Base-by-base conservation (phyloP, 2,329 filamentous ascomycete genomes). In the Phialophora verrucosa region DNA sequence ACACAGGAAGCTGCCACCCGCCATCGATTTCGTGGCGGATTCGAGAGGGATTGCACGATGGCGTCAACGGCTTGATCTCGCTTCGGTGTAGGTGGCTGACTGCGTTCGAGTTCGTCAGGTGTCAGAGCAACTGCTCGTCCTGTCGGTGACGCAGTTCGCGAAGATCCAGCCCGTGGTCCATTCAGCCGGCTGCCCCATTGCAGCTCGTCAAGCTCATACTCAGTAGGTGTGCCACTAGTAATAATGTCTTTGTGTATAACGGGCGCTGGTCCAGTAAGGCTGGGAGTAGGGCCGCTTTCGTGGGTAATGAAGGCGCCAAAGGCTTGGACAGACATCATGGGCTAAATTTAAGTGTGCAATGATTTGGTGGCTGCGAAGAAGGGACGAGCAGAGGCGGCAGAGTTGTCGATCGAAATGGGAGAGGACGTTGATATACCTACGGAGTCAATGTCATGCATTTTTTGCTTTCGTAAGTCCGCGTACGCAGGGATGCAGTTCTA, bases 1-100 rank as follows among this genome's bases (percentile, higher is more conserved):
- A 90, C 74, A 70, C 89, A 92, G 14, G 85, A 83, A 11, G 86
- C 83, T 10, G 88, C 74, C 29, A 93, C 81, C 38, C 91, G 83
- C 79, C 85, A 93, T 67, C 86, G 88, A 76, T 92, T 93, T 84
- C 87, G 91, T 11, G 83, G 68, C 5, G 75, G 73, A 49, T 67
- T 73, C 17, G 67, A 69, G 31, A 74, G 51, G 12, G 72, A 74
- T 61, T 74, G 71, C 44, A 74, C 51, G 10, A 72, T 32, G 20
- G 74, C 65, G 35, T 75, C 74, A 17, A 70, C 68, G 23, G 70
- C 67, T 57, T 65, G 64, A 47, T 74, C 62, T 62, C 56, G 47
- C 10, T 53, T 62, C 17, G 72, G 71, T 14, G 69, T 70, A 23
- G 69, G 12, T 31, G 72, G 70, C 50, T 69, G 67, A 59, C 69